Base-by-base conservation (phyloP, 2,329 filamentous ascomycete species). In the Bipolaris bicolor region DNA sequence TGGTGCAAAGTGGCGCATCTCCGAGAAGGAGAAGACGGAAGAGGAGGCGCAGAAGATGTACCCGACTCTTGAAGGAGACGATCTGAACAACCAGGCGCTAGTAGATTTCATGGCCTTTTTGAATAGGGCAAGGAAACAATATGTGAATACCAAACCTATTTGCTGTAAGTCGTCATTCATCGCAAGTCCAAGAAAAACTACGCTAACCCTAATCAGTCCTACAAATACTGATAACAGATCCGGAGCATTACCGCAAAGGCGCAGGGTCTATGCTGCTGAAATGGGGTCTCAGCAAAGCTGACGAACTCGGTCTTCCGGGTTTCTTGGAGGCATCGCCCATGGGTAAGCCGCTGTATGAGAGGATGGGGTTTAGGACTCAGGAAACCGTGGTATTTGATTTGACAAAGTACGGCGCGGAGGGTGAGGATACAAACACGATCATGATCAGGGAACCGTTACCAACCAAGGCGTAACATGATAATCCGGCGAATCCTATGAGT, bases 301-400 rank as follows among this genome's bases (percentile, higher is more conserved):
- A 82, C 59, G 62, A 68, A 41, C 62, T 73, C 15, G 69, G 75
- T 1, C 47, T 82, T 18, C 74, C 74, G n/a, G 64, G 66, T 2
- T 82, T 77, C 60, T 60, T 82, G 7, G 80, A 82, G 55, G 70
- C 77, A 3, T 76, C 75, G 9, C 67, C 71, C 9, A 70, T 71
- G 50, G 80, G 79, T 0, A 73, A 66, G 47, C 73, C 71, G 7
- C 53, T 82, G 47, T 82, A 82, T 59, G 66, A 62, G 49, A 70
- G 67, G 26, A 56, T 65, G 31, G 72, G 71, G 9, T 76, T 75
- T 26, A 49, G 40, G 46, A 11, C 39, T n/a, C 41, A 34, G 20
- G 55, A 57, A 37, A 66, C 68, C 11, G 53, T 62, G 20, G 44
- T 49, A 3, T 75, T 69, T 18, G 69, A 75, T 40, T 20, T 75